Conservation (phyloP, 495 filamentous ascomycete genomes). For the Geoglossum glabrum region DNA sequence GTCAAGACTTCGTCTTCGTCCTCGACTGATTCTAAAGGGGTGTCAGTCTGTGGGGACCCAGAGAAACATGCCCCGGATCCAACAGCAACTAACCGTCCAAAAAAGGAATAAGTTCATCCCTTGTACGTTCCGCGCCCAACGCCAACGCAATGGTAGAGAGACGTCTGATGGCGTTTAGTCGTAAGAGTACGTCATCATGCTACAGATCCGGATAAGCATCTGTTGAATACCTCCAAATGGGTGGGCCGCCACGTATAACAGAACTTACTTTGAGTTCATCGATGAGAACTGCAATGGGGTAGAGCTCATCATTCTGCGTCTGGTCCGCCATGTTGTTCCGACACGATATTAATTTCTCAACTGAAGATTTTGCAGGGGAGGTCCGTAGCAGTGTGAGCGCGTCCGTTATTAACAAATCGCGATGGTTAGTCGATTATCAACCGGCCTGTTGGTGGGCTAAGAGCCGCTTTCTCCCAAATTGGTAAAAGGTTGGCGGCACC, state of each 20-base stretch:
- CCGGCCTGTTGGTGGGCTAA: neutral
- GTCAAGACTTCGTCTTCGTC: constrained; percentile 98
- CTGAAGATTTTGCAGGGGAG: neutral
- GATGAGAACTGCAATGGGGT: constrained; percentile 97
- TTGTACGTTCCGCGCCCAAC: constrained; percentile 80
- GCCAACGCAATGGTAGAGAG: constrained; percentile 95
- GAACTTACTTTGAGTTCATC: constrained; percentile 86
- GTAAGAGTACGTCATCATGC: constrained; percentile 96
- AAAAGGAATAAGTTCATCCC: constrained; percentile 96
- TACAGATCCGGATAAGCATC: constrained; percentile 17
- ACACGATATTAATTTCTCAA: neutral
- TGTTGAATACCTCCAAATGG: constrained; percentile 3
- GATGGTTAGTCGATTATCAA: neutral
- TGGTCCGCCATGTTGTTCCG: constrained; percentile 42
- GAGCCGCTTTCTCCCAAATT: constrained; percentile 2
- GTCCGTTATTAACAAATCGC: neutral
- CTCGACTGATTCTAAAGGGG: constrained; percentile 70
- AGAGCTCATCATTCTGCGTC: constrained; percentile 82
- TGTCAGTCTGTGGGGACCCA: constrained; percentile 8
- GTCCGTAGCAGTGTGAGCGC: neutral
- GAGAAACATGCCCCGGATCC: neutral
- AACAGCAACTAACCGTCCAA: constrained; percentile 49
- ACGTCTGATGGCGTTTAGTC: constrained; percentile 93
- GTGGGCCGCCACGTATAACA: constrained; percentile 8
- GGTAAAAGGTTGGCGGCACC: neutral